Evolutionary conservation across 805 yeast species (phyloP).

Genomic region (Pichia insulana): DNA sequence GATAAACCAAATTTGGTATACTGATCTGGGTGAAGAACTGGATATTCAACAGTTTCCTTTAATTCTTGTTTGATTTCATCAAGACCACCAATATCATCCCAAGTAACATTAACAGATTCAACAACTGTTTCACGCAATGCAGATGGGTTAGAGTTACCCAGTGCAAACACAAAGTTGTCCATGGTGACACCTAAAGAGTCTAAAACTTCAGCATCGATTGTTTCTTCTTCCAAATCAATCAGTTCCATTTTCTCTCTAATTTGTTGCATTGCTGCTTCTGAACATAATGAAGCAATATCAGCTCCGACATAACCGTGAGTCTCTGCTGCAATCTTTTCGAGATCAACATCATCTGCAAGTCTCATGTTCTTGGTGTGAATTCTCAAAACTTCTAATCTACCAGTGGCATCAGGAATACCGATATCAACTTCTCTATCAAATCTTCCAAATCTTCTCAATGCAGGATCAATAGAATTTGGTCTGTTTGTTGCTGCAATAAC

Average conservation of each 20-base stretch:
- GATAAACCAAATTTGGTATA: conserved; percentile 96
- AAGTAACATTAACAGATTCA: conserved; percentile 94
- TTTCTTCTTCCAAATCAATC: conserved; percentile 91
- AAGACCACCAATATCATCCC: conserved; percentile 99
- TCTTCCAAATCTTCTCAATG: conserved; percentile 77
- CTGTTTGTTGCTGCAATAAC: conserved; percentile 97
- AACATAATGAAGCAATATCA: conserved; percentile 94
- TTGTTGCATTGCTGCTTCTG: conserved; percentile 99
- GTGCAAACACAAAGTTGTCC: conserved; percentile 97
- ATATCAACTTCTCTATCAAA: conserved; percentile 82
- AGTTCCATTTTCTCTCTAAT: conserved; percentile 99
- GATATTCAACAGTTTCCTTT: conserved; percentile 98
- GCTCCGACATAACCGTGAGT: conserved; percentile 99
- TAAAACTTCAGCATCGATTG: conserved; percentile 93
- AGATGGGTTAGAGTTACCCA: conserved; percentile 97
- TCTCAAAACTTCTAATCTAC: conserved; percentile 92
- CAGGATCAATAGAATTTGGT: conserved; percentile 82
- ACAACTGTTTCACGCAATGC: conserved; percentile 99
- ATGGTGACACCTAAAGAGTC: conserved; percentile 96
- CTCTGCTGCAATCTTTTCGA: conserved; percentile 92
- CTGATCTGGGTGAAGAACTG: conserved; percentile 97
- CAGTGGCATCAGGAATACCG: conserved; percentile 96
- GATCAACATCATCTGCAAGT: conserved; percentile 87
- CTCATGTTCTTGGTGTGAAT: conserved; percentile 99
- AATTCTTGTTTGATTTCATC: conserved; percentile 94